phyloP scores from a whole-genome alignment of 768 basidiomycete genomes.

The Kondoa malvinella region DNA sequence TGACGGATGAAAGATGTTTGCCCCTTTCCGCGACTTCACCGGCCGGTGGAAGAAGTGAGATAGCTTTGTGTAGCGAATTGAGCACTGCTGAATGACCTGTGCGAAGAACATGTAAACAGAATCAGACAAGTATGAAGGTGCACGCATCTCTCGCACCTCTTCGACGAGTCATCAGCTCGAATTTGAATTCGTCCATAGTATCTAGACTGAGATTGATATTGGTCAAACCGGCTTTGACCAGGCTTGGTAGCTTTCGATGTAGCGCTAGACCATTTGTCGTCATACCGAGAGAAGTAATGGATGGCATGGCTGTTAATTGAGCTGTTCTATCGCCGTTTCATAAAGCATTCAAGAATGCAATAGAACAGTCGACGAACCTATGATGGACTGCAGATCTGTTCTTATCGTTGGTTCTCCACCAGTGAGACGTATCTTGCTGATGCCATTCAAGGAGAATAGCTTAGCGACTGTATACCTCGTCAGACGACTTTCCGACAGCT shows the following conservation, averaged over 20 bases:
- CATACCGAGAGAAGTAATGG: conserved; percentile 59
- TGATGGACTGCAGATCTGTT: conserved; percentile 52
- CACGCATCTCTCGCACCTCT: conserved; percentile 24
- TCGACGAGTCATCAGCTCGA: conserved; percentile 69
- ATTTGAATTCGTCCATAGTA: conserved; percentile 69
- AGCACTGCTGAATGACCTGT: conserved; percentile 57
- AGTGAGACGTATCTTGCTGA: conserved; percentile 72
- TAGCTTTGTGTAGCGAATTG: conserved; percentile 47
- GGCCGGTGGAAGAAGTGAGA: conserved; percentile 31
- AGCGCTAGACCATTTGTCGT: conserved; percentile 68
- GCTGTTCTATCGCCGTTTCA: conserved; percentile 32
- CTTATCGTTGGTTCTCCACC: conserved; percentile 77
- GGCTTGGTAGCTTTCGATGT: conserved; percentile 50
- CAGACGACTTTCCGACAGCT: too few relatives aligned
- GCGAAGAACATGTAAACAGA: background rate
- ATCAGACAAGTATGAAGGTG: background rate
- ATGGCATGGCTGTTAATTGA: conserved; percentile 45
- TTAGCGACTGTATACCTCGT: conserved; percentile 37
- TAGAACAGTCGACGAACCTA: conserved; percentile 38
- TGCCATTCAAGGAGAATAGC: conserved; percentile 63
- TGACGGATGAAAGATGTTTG: conserved; percentile 33
- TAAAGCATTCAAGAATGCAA: background rate
- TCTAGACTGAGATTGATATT: conserved; percentile 58
- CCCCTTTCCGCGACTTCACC: background rate
- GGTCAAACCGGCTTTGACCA: conserved; percentile 56